Conservation (phyloP, 768 basidiomycete species). For the Termitomyces sp. region DNA sequence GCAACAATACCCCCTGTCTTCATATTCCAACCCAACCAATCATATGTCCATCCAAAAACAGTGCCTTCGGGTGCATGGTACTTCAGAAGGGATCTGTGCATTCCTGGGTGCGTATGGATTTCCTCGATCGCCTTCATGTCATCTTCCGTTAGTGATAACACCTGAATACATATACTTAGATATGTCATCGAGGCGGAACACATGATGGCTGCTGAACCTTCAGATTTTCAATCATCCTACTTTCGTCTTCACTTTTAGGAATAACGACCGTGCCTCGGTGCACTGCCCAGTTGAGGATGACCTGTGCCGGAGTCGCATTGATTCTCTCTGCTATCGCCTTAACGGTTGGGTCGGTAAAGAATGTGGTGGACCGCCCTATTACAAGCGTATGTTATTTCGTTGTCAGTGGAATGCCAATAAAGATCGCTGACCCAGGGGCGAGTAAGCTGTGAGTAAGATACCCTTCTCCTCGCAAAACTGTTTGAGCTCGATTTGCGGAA, state of each 20-base stretch:
- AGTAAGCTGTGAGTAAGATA: slow-evolving; percentile 50
- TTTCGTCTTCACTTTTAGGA: slow-evolving; percentile 53
- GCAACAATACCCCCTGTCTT: slow-evolving; percentile 27
- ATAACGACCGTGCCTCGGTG: slow-evolving; percentile 58
- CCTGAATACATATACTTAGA: slow-evolving; percentile 25
- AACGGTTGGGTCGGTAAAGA: slow-evolving; percentile 31
- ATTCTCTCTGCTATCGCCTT: slow-evolving; percentile 29
- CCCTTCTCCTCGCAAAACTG: slow-evolving; percentile 44
- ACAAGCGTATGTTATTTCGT: neutral
- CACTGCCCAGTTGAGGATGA: slow-evolving; percentile 61
- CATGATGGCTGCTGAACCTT: slow-evolving; percentile 20
- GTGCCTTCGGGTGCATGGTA: slow-evolving; percentile 22
- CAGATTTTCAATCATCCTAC: slow-evolving; percentile 48
- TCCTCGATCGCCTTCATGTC: slow-evolving; percentile 38
- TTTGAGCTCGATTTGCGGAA: slow-evolving; percentile 46
- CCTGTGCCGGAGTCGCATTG: slow-evolving; percentile 40
- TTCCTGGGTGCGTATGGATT: slow-evolving; percentile 36
- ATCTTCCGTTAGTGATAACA: slow-evolving; percentile 29
- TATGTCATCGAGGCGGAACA: too few species aligned
- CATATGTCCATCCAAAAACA: slow-evolving; percentile 44
- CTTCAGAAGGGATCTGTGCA: slow-evolving; percentile 34
- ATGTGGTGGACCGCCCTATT: slow-evolving; percentile 21
- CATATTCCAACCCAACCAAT: slow-evolving; percentile 41
- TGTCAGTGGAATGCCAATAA: too few species aligned
- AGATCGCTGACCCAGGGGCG: slow-evolving; percentile 32